Evolutionary conservation across 208 protist genomes (phyloP).

Genomic region (Trypanosoma avium): DNA sequence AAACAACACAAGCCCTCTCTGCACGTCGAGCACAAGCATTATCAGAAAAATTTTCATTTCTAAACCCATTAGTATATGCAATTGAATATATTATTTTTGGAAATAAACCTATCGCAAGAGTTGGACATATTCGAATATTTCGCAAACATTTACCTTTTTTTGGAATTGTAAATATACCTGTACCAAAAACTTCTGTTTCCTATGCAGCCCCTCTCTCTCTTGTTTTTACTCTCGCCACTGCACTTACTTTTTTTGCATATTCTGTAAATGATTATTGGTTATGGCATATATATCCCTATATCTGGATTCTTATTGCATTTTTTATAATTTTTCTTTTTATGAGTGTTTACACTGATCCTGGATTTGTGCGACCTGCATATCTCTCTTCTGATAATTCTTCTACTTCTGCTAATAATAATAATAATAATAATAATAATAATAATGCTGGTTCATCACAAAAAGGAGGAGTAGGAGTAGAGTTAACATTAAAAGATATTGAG

Average conservation of each 20-base stretch:
- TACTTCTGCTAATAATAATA: not conserved
- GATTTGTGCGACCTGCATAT: slow-evolving; percentile 78
- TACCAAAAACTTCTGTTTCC: slow-evolving; percentile 66
- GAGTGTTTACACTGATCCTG: slow-evolving; percentile 76
- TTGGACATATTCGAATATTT: slow-evolving; percentile 82
- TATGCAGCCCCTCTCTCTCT: slow-evolving; percentile 52
- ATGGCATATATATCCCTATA: slow-evolving; percentile 18
- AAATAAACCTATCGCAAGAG: slow-evolving; percentile 45
- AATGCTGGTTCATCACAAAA: slow-evolving; percentile 1
- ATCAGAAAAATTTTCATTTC: slow-evolving; percentile 63
- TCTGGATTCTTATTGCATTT: slow-evolving; percentile 39
- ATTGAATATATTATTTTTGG: slow-evolving; percentile 84
- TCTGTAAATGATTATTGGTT: slow-evolving; percentile 49
- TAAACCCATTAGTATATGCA: slow-evolving; percentile 59
- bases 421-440: not conserved
- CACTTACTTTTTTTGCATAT: slow-evolving; percentile 33
- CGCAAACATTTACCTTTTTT: slow-evolving; percentile 62
- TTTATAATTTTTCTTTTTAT: slow-evolving; percentile 48
- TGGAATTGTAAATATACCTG: slow-evolving; percentile 62
- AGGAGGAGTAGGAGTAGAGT: slow-evolving; percentile 28
- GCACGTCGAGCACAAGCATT: slow-evolving; percentile 62
- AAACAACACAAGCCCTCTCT: slow-evolving; percentile 66
- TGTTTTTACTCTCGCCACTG: slow-evolving; percentile 29
- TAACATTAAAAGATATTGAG: slow-evolving; percentile 74
- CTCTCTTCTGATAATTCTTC: slow-evolving; percentile 33